Evolutionary conservation across 805 yeast genomes (phyloP).

Genomic region (Metschnikowia chrysomelidarum): DNA sequence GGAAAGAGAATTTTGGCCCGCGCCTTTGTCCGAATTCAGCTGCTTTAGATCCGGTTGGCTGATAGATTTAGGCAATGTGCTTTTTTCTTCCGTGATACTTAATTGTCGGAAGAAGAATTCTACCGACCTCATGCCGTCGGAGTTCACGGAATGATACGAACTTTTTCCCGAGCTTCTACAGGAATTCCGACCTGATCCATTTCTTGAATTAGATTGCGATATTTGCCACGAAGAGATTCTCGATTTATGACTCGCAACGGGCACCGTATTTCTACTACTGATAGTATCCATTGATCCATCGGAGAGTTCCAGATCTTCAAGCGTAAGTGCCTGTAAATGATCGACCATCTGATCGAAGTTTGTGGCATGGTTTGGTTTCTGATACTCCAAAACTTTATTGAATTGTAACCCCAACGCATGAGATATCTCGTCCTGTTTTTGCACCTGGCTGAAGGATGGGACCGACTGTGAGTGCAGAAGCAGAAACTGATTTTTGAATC

Average conservation of each 20-base stretch:
- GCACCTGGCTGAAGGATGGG: constrained; percentile 5
- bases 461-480: constrained; percentile 4
- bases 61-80: too few species aligned
- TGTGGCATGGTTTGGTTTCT: neutral
- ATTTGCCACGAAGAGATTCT: neutral
- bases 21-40: too few species aligned
- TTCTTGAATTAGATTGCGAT: constrained; percentile 2
- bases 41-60: too few species aligned
- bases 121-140: too few species aligned
- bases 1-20: constrained; percentile 1
- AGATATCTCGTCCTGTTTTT: constrained; percentile 6
- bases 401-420: constrained; percentile 8
- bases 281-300: constrained; percentile 5
- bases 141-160: too few species aligned
- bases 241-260: neutral
- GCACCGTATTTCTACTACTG: too few species aligned
- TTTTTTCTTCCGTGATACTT: neutral
- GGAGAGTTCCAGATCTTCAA: constrained; percentile 1
- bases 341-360: constrained; percentile 2
- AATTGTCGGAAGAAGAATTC: too few species aligned
- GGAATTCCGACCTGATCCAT: neutral
- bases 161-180: neutral
- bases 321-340: constrained; percentile 3
- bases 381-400: constrained; percentile 4
- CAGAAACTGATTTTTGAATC: neutral